A percentile compares a stretch with the other conserved stretches of the same genome.
These are phyloP conservation scores for Fusarium guadeloupense DNA, from an alignment of 2,329 filamentous ascomycete genomes.

Conservation along the genomic window DNA sequence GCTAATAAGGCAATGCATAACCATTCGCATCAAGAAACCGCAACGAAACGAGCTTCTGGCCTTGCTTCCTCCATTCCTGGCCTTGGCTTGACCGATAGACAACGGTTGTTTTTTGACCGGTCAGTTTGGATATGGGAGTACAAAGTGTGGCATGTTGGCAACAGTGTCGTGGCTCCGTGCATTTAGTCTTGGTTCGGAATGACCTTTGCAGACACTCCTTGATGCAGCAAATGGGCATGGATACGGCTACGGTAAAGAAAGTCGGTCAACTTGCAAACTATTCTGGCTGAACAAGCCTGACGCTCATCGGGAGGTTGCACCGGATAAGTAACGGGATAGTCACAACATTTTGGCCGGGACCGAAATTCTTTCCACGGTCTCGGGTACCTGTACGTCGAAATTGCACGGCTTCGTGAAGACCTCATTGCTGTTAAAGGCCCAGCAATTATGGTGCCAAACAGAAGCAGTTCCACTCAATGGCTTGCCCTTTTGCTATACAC, in stretches of 20 bases:
- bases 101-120: conserved; percentile 31
- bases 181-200: conserved; percentile 20
- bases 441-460: background rate
- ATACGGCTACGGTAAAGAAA: conserved; percentile 12
- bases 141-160: conserved; percentile 24
- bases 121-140: conserved; percentile 24
- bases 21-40: conserved; percentile 15
- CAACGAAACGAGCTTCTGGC: background rate
- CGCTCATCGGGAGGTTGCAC: conserved; percentile 29
- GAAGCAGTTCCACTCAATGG: background rate
- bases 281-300: conserved; percentile 16
- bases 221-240: conserved; percentile 15
- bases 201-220: conserved; percentile 3
- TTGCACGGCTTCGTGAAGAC: background rate
- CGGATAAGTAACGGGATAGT: conserved; percentile 6
- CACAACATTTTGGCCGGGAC: conserved; percentile 1
- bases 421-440: background rate
- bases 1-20: conserved; percentile 6
- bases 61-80: conserved; percentile 1
- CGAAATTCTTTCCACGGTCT: background rate
- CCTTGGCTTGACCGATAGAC: conserved; percentile 7
- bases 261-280: conserved; percentile 20
- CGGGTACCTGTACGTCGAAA: background rate
- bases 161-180: conserved; percentile 18
- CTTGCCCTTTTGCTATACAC: background rate